A percentile compares a stretch with the other conserved stretches of the same genome.
Conservation (phyloP, 768 basidiomycete species). For the Mrakia frigida region DNA sequence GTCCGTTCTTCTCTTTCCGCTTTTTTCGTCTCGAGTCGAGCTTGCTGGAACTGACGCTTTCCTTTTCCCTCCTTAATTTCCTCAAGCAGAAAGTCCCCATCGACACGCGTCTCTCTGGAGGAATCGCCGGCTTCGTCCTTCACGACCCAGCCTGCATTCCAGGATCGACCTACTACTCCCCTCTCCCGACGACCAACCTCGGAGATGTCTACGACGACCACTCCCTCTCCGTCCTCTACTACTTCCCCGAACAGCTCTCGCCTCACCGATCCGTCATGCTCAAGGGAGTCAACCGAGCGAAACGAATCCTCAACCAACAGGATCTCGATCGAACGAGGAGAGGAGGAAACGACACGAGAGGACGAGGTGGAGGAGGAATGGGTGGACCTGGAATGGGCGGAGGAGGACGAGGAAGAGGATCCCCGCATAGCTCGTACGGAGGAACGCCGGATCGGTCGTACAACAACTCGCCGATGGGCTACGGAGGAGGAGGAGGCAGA, state of each 20-base stretch:
- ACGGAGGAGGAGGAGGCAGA: constrained; percentile 38
- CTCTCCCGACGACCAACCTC: constrained; percentile 55
- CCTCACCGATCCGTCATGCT: constrained; percentile 82
- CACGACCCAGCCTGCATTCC: constrained; percentile 86
- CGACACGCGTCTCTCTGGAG: constrained; percentile 63
- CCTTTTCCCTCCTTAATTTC: not conserved
- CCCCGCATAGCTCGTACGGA: constrained; percentile 3
- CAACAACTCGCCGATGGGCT: constrained; percentile 6
- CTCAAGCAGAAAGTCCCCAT: constrained; percentile 63
- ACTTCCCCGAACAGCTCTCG: constrained; percentile 77
- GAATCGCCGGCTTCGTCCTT: constrained; percentile 71
- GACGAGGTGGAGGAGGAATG: constrained; percentile 31
- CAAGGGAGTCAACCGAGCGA: constrained; percentile 60
- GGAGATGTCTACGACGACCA: constrained; percentile 81
- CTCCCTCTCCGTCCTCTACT: constrained; percentile 78
- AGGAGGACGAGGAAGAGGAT: constrained; percentile 16
- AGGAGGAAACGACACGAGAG: constrained; percentile 41
- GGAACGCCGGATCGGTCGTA: constrained; percentile 20
- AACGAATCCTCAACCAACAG: constrained; percentile 57
- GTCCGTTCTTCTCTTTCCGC: constrained; percentile 36
- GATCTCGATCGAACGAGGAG: constrained; percentile 67
- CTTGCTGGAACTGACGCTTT: not conserved
- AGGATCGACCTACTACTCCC: constrained; percentile 79
- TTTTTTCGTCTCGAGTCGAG: not conserved
- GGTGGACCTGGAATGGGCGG: constrained; percentile 31